Evolutionary conservation across 2,329 filamentous ascomycete species (phyloP), one percentile per base, ranked within the genome.

Genomic region (Ilyonectria sp.): DNA sequence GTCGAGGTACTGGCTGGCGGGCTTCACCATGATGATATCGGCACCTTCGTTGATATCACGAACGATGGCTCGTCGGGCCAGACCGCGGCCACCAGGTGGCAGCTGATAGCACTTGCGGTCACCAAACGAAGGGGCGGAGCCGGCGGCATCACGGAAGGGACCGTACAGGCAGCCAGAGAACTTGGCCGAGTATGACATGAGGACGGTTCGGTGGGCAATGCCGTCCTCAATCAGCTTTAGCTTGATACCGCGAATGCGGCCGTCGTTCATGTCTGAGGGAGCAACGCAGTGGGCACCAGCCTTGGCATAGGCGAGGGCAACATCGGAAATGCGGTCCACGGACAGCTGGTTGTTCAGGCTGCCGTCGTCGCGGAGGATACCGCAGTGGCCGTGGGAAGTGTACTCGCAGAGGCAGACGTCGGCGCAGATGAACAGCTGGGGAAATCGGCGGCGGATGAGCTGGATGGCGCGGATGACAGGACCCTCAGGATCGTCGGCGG

Each of bases 21-120:
- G 96, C 87, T 99, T 99, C 69, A 99, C 96, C 95, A 99, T 98
- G 82, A 99, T 97, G 74, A 98, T 94, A 78, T 99, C 96, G 21
- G 96, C 96, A 29, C 96, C 96, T 83, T 99, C 96, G 71, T 87
- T 88, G 73, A 99, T 95, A 79, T 99, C 96, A 73, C 96, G 90
- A 46, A 90, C 85, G 71, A 99, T 98, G 55, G 96, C 96, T 73
- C 96, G 90, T 71, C 96, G 91, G 17, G 96, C 96, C 50, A 99
- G 90, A 37, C 96, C 96, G 57, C 96, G 92, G 29, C 95, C 96
- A 68, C 95, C 95, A 0, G 94, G 94, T 1, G 96, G 96, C 11
- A 99, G 89, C 84, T 99, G 96, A 85, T 99, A 99, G 88, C 96
- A 98, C 80, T 93, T 92, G 75, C 96, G 91, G 83, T 99, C 96